These are phyloP conservation scores for Giardia muris DNA, from an alignment of 208 protist species.

Conservation along the genomic window DNA sequence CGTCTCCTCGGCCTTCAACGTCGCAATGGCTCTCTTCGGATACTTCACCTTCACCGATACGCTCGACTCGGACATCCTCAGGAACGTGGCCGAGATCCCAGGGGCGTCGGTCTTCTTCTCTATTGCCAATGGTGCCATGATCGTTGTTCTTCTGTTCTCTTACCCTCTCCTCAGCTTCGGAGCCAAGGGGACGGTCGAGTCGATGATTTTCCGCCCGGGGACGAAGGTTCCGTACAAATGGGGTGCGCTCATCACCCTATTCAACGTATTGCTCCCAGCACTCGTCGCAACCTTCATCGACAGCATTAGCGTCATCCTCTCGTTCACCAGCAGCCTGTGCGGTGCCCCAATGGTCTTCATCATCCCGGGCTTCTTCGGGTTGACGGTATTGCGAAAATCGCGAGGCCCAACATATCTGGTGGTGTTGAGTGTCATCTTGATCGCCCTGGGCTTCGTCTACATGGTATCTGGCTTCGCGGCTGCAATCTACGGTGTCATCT, in stretches of 20 bases:
- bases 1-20: not conserved
- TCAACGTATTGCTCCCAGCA: not conserved
- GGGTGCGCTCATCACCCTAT: not conserved
- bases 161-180: slow-evolving; percentile 4
- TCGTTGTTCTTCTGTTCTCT: not conserved
- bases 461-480: not conserved
- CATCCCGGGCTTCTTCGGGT: not conserved
- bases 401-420: not conserved
- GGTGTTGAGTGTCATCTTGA: not conserved
- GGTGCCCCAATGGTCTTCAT: not conserved
- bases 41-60: not conserved
- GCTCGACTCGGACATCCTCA: not conserved
- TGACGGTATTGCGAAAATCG: not conserved
- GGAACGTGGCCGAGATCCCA: not conserved
- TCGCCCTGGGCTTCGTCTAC: not conserved
- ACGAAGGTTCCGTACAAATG: not conserved
- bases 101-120: not conserved
- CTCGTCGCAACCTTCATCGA: not conserved
- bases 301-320: not conserved
- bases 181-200: not conserved
- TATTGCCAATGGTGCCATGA: slow-evolving; percentile 13
- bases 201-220: not conserved
- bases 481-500: not conserved
- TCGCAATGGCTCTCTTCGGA: not conserved
- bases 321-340: not conserved